Evolutionary conservation across 441 rosid species (phyloP), one percentile per base, ranked within the genome.

Genomic region (Melastoma candidum): DNA sequence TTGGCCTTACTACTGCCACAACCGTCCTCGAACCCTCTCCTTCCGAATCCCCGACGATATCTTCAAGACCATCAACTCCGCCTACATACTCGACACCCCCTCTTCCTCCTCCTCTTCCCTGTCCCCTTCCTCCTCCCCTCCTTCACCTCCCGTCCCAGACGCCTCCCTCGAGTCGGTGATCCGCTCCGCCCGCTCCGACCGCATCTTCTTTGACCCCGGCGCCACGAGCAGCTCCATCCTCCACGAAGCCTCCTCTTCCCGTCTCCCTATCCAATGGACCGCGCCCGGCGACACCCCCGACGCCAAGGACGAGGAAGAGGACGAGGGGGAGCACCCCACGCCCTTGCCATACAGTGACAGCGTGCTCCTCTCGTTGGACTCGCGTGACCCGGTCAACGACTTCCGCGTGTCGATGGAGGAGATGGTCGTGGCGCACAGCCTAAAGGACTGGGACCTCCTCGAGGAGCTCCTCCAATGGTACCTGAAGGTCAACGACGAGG

Each of bases 371-470:
- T 63, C 86, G 58, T 60, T 84, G 81, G 94, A 85, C 48, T 81
- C 98, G 27, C 53, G 53, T 54, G 70, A 85, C 64, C 84, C 82
- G 45, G 73, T 46, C 48, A 46, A 43, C 7, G 97, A 90, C 67
- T 90, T 87, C 78, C 69, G 76, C 68, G 71, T 66, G 56, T 90
- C 97, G 49, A 81, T 85, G 98, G 92, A 75, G 62, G 97, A 92
- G 63, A 77, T 92, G 97, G 92, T 85, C 57, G 80, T 74, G 57
- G 82, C 89, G 57, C 75, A 85, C 56, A 71, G 77, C 7, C 54
- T 75, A 24, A 65, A 71, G 67, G 76, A 71, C 51, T 80, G 89
- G 90, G 77, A 68, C 49, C 59, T 61, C 54, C 73, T 85, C 46
- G 87, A 87, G 59, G 71, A 75, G 52, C 88, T 90, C 46, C 58